phyloP scores from a whole-genome alignment of 2,329 filamentous ascomycete genomes.

The Pseudocercospora fijiensis region DNA sequence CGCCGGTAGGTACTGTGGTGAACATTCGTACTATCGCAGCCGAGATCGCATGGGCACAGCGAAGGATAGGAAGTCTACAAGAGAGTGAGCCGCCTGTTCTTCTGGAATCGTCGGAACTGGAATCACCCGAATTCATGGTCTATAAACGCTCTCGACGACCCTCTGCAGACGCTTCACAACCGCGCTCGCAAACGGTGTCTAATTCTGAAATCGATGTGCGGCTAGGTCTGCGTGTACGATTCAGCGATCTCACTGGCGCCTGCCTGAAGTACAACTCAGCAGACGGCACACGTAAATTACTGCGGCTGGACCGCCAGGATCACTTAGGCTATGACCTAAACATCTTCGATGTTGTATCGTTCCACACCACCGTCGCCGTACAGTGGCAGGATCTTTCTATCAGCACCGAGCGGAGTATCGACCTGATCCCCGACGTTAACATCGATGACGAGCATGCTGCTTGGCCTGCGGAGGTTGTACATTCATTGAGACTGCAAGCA shows the following conservation, averaged over 20 bases:
- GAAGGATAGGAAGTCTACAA: constrained; percentile 33
- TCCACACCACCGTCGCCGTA: constrained; percentile 52
- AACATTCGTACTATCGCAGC: constrained; percentile 49
- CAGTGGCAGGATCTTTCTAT: constrained; percentile 60
- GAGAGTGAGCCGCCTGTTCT: constrained; percentile 31
- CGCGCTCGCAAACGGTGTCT: constrained; percentile 28
- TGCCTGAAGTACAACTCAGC: constrained; percentile 52
- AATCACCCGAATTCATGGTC: constrained; percentile 43
- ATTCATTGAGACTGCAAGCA: constrained; percentile 28
- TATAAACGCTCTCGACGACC: constrained; percentile 44
- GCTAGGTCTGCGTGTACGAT: constrained; percentile 47
- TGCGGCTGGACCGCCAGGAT: constrained; percentile 47
- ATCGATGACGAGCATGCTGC: constrained; percentile 57
- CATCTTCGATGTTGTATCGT: constrained; percentile 53
- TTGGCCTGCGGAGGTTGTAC: constrained; percentile 56
- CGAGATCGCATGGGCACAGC: constrained; percentile 55
- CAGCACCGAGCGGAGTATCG: constrained; percentile 48
- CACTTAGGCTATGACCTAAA: constrained; percentile 60
- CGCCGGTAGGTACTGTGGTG: constrained; percentile 54
- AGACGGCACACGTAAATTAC: constrained; percentile 43
- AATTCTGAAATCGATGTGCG: constrained; percentile 37
- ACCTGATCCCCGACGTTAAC: constrained; percentile 51
- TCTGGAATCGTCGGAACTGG: constrained; percentile 42
- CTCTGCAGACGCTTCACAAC: not conserved
- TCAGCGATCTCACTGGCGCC: constrained; percentile 54